Conservation (phyloP, 164 flowering plant species). For the Annona squamosa region DNA sequence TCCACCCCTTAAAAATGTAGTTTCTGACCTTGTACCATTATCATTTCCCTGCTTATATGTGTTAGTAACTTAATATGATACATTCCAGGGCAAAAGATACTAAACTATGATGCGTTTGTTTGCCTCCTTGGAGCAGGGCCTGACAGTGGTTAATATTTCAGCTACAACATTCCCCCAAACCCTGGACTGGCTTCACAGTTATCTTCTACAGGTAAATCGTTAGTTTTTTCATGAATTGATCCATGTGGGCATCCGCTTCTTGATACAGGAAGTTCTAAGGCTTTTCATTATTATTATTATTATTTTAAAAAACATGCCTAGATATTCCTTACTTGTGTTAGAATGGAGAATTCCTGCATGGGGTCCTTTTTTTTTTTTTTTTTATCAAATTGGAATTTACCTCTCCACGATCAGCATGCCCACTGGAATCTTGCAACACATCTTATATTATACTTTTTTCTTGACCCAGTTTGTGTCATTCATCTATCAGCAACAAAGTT, state of each 20-base stretch:
- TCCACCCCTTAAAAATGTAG: neutral
- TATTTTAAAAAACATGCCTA: neutral
- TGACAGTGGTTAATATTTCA: constrained; percentile 77
- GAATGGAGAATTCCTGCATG: neutral
- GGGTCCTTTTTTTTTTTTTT: neutral
- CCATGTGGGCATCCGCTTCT: neutral
- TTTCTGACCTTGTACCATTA: neutral
- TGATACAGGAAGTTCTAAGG: neutral
- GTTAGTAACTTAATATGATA: too few relatives aligned
- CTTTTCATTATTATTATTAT: neutral
- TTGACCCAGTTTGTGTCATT: too few relatives aligned
- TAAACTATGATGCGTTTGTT: neutral
- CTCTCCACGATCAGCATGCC: too few relatives aligned
- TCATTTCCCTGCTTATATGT: neutral
- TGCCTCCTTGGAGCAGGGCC: constrained; percentile 46
- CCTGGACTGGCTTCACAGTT: constrained; percentile 82
- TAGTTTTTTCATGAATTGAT: neutral
- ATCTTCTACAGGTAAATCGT: constrained; percentile 78
- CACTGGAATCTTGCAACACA: too few relatives aligned
- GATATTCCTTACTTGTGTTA: neutral
- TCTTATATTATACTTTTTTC: too few relatives aligned
- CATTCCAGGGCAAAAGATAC: neutral
- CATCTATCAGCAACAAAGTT: too few relatives aligned
- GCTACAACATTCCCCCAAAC: constrained; percentile 97
- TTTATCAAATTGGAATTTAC: neutral